Evolutionary conservation across 192 early-diverging fungal species (phyloP).

Genomic region (Bifiguratus adelaidae): DNA sequence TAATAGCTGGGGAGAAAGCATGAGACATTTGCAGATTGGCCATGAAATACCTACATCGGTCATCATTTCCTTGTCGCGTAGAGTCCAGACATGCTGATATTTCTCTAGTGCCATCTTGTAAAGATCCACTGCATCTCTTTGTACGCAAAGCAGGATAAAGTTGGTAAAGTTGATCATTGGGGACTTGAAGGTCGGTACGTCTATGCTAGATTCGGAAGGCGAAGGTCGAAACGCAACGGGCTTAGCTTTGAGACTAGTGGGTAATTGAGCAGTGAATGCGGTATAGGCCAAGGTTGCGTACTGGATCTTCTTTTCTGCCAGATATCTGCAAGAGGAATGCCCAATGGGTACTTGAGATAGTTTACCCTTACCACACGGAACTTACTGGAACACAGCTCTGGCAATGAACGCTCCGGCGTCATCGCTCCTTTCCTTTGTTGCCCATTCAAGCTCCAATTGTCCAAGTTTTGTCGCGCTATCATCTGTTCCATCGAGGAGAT

Average conservation of each 20-base stretch:
- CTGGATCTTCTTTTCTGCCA: slow-evolving; percentile 30
- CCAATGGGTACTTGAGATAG: too few relatives aligned
- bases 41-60: neutral
- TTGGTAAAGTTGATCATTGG: slow-evolving; percentile 55
- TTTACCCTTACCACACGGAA: slow-evolving; percentile 13
- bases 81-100: slow-evolving; percentile 9
- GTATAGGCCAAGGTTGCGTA: slow-evolving; percentile 25
- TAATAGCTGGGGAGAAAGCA: slow-evolving; percentile 16
- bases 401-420: slow-evolving; percentile 67
- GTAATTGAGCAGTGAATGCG: slow-evolving; percentile 19
- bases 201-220: slow-evolving; percentile 32
- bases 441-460: slow-evolving; percentile 71
- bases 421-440: slow-evolving; percentile 42
- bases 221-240: neutral
- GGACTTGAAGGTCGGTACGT: slow-evolving; percentile 20
- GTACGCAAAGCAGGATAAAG: slow-evolving; percentile 51
- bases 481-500: slow-evolving; percentile 74
- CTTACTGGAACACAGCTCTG: slow-evolving; percentile 72
- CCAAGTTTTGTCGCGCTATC: slow-evolving; percentile 70
- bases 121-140: slow-evolving; percentile 43
- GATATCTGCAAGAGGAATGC: slow-evolving; percentile 16
- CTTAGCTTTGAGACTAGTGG: neutral
- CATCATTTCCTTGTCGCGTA: neutral
- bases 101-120: slow-evolving; percentile 16
- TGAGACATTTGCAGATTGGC: neutral